Evolutionary conservation across 2,329 filamentous ascomycete species (phyloP), one percentile per base, ranked within the genome.

Genomic region (Cercospora janseana): DNA sequence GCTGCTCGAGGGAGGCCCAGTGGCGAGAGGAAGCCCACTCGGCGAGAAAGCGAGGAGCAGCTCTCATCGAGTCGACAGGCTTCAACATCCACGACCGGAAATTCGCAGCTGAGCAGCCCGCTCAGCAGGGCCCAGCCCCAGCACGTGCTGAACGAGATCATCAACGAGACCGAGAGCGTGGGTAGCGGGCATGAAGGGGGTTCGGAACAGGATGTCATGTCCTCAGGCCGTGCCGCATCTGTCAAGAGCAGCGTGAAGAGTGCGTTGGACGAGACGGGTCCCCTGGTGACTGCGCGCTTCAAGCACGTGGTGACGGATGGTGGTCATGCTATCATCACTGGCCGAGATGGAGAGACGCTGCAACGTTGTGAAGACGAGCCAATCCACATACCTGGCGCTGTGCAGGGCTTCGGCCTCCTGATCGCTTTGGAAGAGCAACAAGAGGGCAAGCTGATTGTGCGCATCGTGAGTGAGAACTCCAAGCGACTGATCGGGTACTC

Each of bases 311-410:
- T 85, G 20, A 90, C 87, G 0, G 82, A 87, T 2, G 86, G 83
- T 12, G 89, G 89, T 0, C 88, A 95, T 70, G 82, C 86, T 20
- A 80, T 95, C 23, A 87, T 95, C 46, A 93, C 88, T 1, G 89
- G 89, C 4, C 79, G 86, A 48, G 83, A 88, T 46, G 85, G 82
- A 2, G 78, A 82, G 2, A 80, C 78, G 1, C 71, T 93, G 35
- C 87, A 94, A 64, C 79, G 82, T 45, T 95, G 90, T 63, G 90
- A 95, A 67, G 90, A 95, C 62, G 90, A 95, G 62, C 89, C 90
- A 0, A 95, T 95, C 20, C 88, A 92, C 58, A 85, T 89, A 1
- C 90, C 90, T 1, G 89, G 89, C 26, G 87, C 87, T 1, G 72
- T 91, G 0, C 90, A 95, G 66, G 77, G 80, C 1, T 95, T 95